Percentiles rank a stretch among this genome's conserved stretches.
Conservation (phyloP, 1,284 basidiomycete species). For the Athelia sp. region DNA sequence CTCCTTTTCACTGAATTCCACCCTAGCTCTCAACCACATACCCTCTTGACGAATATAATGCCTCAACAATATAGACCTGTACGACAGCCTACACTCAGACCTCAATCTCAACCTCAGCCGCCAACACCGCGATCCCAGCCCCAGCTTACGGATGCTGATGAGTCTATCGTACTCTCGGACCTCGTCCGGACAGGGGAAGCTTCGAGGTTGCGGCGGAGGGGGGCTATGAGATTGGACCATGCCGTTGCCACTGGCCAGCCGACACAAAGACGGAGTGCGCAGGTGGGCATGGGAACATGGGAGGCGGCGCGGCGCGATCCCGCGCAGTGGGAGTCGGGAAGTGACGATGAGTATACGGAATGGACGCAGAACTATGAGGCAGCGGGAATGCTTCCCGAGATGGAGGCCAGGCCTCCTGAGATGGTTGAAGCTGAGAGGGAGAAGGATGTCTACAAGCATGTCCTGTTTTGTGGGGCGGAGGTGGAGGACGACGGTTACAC, state of each 20-base stretch:
- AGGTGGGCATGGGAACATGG: background rate
- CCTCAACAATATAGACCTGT: too few species aligned
- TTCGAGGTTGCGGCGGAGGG: slow-evolving; percentile 63
- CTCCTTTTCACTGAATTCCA: too few species aligned
- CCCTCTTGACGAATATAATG: too few species aligned
- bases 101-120: too few species aligned
- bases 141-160: slow-evolving; percentile 42
- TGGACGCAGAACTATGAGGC: slow-evolving; percentile 8
- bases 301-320: background rate
- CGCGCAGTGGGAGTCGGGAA: background rate
- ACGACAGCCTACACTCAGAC: too few species aligned
- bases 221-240: slow-evolving; percentile 64
- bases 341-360: slow-evolving; percentile 1
- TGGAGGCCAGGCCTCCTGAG: background rate
- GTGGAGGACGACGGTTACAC: slow-evolving; percentile 13
- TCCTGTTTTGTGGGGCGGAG: slow-evolving; percentile 48
- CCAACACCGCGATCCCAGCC: too few species aligned
- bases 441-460: slow-evolving; percentile 27
- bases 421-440: slow-evolving; percentile 9
- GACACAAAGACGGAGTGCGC: background rate
- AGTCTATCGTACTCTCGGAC: slow-evolving; percentile 65
- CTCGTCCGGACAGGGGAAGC: slow-evolving; percentile 65
- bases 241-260: slow-evolving; percentile 1
- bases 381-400: background rate
- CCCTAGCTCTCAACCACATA: too few species aligned